Evolutionary conservation across 192 early-diverging fungal genomes (phyloP).

Genomic region (Mortierella hygrophila): DNA sequence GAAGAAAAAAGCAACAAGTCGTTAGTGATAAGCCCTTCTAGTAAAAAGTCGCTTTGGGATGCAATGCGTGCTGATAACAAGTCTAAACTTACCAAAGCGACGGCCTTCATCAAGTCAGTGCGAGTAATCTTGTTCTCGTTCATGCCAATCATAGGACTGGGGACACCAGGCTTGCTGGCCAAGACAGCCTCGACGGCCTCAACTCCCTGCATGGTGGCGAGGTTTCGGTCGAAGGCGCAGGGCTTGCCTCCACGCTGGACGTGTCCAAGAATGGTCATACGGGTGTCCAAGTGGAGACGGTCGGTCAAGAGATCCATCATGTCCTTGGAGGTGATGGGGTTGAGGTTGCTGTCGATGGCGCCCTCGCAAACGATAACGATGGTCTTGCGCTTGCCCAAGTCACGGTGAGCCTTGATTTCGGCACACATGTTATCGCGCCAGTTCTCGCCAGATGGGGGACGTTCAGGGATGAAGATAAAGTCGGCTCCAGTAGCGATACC

Average conservation of each 20-base stretch:
- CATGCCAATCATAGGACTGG: constrained; percentile 96
- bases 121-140: constrained; percentile 89
- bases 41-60: too few species aligned
- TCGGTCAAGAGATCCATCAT: constrained; percentile 86
- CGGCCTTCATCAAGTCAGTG: constrained; percentile 92
- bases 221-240: constrained; percentile 90
- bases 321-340: constrained; percentile 89
- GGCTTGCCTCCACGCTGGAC: constrained; percentile 96
- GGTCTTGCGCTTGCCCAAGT: constrained; percentile 91
- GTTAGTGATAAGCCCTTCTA: background rate
- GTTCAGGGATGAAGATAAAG: constrained; percentile 96
- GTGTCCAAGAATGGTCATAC: constrained; percentile 95
- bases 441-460: constrained; percentile 86
- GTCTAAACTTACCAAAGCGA: constrained; percentile 72
- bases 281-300: constrained; percentile 88
- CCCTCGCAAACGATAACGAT: constrained; percentile 97
- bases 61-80: background rate
- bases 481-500: constrained; percentile 93
- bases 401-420: constrained; percentile 72
- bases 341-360: constrained; percentile 89
- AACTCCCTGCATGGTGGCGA: constrained; percentile 94
- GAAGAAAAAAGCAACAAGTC: background rate
- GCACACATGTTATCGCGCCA: constrained; percentile 94
- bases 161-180: constrained; percentile 82
- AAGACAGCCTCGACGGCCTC: constrained; percentile 96